Base-by-base conservation (phyloP, 2,329 filamentous ascomycete species). In the Pestalotiopsis sp. region DNA sequence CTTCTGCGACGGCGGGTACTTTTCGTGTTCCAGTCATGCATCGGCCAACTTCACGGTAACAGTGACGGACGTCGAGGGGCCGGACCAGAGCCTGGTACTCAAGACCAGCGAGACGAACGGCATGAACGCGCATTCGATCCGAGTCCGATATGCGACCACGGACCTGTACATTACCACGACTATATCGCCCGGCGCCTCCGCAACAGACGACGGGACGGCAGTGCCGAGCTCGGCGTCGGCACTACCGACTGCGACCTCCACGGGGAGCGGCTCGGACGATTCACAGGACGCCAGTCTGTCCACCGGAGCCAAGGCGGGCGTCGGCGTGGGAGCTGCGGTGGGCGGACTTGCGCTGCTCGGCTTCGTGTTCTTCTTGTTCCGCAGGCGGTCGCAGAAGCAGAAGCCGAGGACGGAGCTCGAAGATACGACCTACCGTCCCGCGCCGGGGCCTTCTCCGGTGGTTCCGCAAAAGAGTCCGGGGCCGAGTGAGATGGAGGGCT, bases 121-220 rank as follows among this genome's bases (percentile, higher is more conserved):
- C 30, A 65, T 65, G 63, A 56, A 65, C 35, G 52, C 52, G 63
- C 40, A 65, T 26, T 57, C 48, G 24, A 65, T 65, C 5, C 35
- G 48, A 56, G 52, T 65, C 9, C 22, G 52, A 20, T 65, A 52
- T 4, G 63, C 63, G 14, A 57, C 20, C 22, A 56, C 44, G 35
- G 63, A 65, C 38, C 17, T 65, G 9, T 22, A 17, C 14, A 38
- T 22, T 2, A 48, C 39, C 4, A 64, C 63, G 5, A 65, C 63
- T 7, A 39, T 44, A 17, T 24, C 40, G 7, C n/a, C 63, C 4
- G 13, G 14, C 1, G 20, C 44, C 40, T 26, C 20, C 4, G 35
- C 5, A 3, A 55, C 61, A 13, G 20, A 38, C n/a, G 40, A 40
- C 14, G 17, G 17, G n/a, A 20, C 56, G 13, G 30, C 60, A 13